Evolutionary conservation across 768 basidiomycete genomes (phyloP).

Genomic region (Macrolepiota dolichaula): DNA sequence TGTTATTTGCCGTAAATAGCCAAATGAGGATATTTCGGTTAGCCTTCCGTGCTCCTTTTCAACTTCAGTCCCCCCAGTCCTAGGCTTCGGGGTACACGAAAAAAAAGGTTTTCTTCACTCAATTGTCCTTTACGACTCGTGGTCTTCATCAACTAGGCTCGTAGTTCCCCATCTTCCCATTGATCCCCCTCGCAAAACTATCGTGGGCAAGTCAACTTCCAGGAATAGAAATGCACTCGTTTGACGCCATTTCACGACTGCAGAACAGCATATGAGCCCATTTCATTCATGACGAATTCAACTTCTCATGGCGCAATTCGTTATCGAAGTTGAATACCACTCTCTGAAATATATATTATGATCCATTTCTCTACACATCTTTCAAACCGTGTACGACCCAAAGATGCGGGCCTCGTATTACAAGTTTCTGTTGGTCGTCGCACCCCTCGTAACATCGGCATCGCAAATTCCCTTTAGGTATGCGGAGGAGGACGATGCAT

Average conservation of each 20-base stretch:
- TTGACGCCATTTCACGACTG: not conserved
- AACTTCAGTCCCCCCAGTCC: too few species aligned
- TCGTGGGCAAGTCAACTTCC: not conserved
- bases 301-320: not conserved
- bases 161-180: too few species aligned
- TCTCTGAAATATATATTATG: not conserved
- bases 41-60: too few species aligned
- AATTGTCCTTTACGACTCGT: too few species aligned
- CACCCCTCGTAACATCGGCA: not conserved
- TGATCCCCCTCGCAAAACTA: not conserved
- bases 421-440: not conserved
- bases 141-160: too few species aligned
- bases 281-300: not conserved
- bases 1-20: too few species aligned
- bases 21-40: too few species aligned
- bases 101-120: too few species aligned
- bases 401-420: slow-evolving; percentile 10
- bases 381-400: not conserved
- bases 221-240: not conserved
- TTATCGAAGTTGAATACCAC: not conserved
- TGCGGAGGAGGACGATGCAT: not conserved
- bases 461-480: not conserved
- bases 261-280: not conserved
- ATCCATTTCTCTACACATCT: not conserved
- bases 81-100: too few species aligned